These are phyloP conservation scores for Talaromyces sp. DNA, from an alignment of 2,329 filamentous ascomycete genomes.

Conservation along the genomic window DNA sequence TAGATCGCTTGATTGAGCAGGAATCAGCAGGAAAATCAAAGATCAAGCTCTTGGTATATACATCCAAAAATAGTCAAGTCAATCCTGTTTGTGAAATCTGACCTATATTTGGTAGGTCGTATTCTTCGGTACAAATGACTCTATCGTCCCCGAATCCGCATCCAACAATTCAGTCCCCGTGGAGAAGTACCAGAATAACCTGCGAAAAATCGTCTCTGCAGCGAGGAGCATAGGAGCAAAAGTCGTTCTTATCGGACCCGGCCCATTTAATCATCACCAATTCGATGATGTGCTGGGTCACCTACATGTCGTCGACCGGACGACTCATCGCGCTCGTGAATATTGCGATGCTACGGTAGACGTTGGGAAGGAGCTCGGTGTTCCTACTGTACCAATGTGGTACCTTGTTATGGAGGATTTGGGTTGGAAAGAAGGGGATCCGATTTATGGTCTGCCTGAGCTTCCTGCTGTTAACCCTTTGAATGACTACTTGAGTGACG, in stretches of 20 bases:
- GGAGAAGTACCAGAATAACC: neutral
- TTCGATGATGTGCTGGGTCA: neutral
- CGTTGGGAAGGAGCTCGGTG: neutral
- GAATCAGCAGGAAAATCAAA: neutral
- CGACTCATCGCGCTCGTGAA: neutral
- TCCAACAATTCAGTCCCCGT: conserved; percentile 1
- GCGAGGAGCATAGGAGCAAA: neutral
- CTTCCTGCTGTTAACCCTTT: neutral
- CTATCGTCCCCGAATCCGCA: conserved; percentile 1
- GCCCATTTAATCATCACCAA: conserved; percentile 7
- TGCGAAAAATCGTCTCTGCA: neutral
- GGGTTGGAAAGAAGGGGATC: conserved; percentile 8
- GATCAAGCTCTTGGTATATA: neutral
- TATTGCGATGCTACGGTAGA: conserved; percentile 3
- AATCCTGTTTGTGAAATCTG: neutral
- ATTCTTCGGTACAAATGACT: conserved; percentile 8
- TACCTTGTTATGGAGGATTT: conserved; percentile 1
- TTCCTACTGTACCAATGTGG: conserved; percentile 7
- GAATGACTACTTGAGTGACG: conserved; percentile 3
- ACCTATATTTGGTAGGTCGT: neutral
- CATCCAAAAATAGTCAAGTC: too few species aligned
- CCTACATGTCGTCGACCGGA: neutral
- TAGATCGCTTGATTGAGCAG: neutral
- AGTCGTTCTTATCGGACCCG: neutral
- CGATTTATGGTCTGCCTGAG: conserved; percentile 1